Evolutionary conservation across 805 yeast species (phyloP).

Genomic region (Tetrapisispora pingtungensis): DNA sequence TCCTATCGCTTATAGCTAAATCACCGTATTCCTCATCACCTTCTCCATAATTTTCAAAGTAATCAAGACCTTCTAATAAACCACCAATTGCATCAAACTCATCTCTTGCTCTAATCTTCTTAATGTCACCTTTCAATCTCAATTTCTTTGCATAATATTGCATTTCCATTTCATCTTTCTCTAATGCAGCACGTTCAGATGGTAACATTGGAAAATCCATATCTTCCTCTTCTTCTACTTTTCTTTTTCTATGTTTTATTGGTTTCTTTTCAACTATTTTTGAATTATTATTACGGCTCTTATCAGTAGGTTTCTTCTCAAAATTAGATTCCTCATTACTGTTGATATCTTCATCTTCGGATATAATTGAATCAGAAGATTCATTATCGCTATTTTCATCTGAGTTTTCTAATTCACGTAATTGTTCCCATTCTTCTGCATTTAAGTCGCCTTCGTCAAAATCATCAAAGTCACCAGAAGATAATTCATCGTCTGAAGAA

Average conservation of each 20-base stretch:
- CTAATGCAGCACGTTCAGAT: slow-evolving; percentile 39
- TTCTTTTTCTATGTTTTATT: slow-evolving; percentile 9
- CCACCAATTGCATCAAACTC: slow-evolving; percentile 77
- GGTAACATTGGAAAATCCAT: slow-evolving; percentile 26
- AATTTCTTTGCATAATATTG: slow-evolving; percentile 74
- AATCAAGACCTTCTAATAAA: slow-evolving; percentile 58
- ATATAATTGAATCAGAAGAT: too few relatives aligned
- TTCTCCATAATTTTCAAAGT: slow-evolving; percentile 30
- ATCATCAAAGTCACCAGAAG: slow-evolving; percentile 36
- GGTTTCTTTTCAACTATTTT: slow-evolving; percentile 7
- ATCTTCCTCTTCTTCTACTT: slow-evolving; percentile 8
- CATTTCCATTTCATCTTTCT: slow-evolving; percentile 67
- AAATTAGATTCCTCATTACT: too few relatives aligned
- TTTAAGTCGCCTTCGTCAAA: slow-evolving; percentile 32
- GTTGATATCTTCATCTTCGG: too few relatives aligned
- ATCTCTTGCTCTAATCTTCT: slow-evolving; percentile 37
- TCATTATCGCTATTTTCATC: slow-evolving; percentile 8
- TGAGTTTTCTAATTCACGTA: slow-evolving; percentile 20
- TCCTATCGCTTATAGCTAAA: slow-evolving; percentile 14
- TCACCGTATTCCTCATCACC: slow-evolving; percentile 26
- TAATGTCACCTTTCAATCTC: slow-evolving; percentile 50
- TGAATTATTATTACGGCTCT: slow-evolving; percentile 20
- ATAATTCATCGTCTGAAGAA: slow-evolving; percentile 35
- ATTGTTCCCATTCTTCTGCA: slow-evolving; percentile 28
- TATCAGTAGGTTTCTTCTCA: slow-evolving; percentile 27